Percentiles rank a stretch among this genome's conserved stretches.
Conservation (phyloP, 139 green algal genomes). For the Trebouxia sp. region DNA sequence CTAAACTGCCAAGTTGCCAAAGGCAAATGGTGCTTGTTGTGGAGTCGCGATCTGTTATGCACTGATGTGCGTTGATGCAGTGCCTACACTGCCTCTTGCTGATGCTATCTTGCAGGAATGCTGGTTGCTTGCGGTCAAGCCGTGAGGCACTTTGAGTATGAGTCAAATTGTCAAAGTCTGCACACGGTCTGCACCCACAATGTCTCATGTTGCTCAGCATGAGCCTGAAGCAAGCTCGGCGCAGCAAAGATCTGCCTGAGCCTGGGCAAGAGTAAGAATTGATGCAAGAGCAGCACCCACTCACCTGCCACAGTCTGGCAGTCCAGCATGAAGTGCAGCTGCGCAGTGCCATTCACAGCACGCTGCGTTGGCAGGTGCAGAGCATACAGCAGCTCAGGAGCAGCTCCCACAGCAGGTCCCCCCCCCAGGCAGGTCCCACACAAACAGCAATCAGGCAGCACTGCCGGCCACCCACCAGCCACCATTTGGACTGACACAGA, state of each 20-base stretch:
- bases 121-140: too few relatives aligned
- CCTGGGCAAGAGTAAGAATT: neutral
- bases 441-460: neutral
- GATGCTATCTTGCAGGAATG: too few relatives aligned
- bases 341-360: neutral
- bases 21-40: neutral
- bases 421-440: slow-evolving; percentile 28
- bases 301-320: slow-evolving; percentile 22
- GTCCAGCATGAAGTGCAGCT: slow-evolving; percentile 30
- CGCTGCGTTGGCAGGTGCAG: slow-evolving; percentile 12
- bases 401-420: too few relatives aligned
- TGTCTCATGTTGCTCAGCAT: too few relatives aligned
- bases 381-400: slow-evolving; percentile 18
- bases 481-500: slow-evolving; percentile 1
- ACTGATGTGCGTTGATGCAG: too few relatives aligned
- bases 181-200: too few relatives aligned
- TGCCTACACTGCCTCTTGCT: too few relatives aligned
- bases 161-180: too few relatives aligned
- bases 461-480: slow-evolving; percentile 12
- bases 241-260: too few relatives aligned
- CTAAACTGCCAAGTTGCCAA: neutral
- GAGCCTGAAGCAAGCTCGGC: too few relatives aligned
- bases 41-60: neutral
- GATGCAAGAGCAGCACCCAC: too few relatives aligned
- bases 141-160: too few relatives aligned